These are phyloP conservation scores for Brassica napus DNA, from an alignment of 345 rosid genomes.

Conservation along the genomic window Da-Ae NC_063447.1:15120001-15120500, in stretches of 20 bases:
- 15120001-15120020: conserved; percentile 79
- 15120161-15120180: conserved; percentile 67
- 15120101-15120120: conserved; percentile 83
- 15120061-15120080: conserved; percentile 75
- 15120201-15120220: conserved; percentile 68
- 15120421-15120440: conserved; percentile 82
- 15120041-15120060: conserved; percentile 77
- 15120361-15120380: conserved; percentile 91
- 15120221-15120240: conserved; percentile 73
- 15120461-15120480: conserved; percentile 87
- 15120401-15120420: conserved; percentile 91
- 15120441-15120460: conserved; percentile 97
- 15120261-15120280: conserved; percentile 75
- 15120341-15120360: conserved; percentile 85
- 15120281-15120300: conserved; percentile 77
- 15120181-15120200: conserved; percentile 50
- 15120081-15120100: conserved; percentile 77
- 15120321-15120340: conserved; percentile 83
- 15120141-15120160: conserved; percentile 76
- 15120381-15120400: conserved; percentile 83
- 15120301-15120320: conserved; percentile 71
- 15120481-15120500: conserved; percentile 84
- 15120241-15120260: conserved; percentile 64
- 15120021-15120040: conserved; percentile 73
- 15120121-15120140: conserved; percentile 69